phyloP scores from a whole-genome alignment of 2,329 filamentous ascomycete genomes.

The Graphilbum ipis-grandicollis region DNA sequence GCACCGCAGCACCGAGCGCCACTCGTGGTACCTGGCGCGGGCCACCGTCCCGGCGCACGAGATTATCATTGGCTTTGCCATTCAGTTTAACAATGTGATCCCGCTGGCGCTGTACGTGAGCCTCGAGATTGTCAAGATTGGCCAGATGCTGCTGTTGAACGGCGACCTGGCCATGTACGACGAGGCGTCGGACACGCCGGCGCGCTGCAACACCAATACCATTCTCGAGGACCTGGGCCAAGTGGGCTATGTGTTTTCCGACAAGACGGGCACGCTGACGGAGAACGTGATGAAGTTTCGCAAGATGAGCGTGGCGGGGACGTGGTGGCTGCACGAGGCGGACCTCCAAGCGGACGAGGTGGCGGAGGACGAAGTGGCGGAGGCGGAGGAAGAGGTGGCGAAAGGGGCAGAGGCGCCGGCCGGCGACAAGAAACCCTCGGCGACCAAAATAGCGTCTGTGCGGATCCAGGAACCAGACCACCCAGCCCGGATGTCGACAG shows the following conservation, averaged over 20 bases:
- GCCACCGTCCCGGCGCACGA: constrained; percentile 61
- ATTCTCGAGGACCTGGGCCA: constrained; percentile 91
- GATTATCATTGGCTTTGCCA: constrained; percentile 77
- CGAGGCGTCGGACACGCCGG: constrained; percentile 63
- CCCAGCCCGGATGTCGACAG: too few relatives aligned
- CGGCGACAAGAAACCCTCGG: background rate
- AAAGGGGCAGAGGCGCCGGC: background rate
- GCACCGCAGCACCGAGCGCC: constrained; percentile 46
- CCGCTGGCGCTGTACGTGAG: constrained; percentile 83
- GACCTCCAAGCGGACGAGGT: constrained; percentile 35
- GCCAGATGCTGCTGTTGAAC: constrained; percentile 61
- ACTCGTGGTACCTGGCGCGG: constrained; percentile 58
- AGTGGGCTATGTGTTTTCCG: constrained; percentile 77
- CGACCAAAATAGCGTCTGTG: too few relatives aligned
- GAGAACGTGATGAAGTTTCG: constrained; percentile 94
- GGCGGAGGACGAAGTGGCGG: background rate
- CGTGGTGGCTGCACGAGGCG: constrained; percentile 71
- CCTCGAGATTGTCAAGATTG: constrained; percentile 73
- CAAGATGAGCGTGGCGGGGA: constrained; percentile 78
- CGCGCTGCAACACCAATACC: constrained; percentile 80
- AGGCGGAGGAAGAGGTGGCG: constrained; percentile 4
- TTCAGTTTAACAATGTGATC: constrained; percentile 95
- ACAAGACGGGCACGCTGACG: constrained; percentile 88
- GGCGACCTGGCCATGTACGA: constrained; percentile 84
- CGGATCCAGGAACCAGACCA: too few relatives aligned